Evolutionary conservation across 164 flowering plant genomes (phyloP).

Genomic region (Tetracentron sinense): DNA sequence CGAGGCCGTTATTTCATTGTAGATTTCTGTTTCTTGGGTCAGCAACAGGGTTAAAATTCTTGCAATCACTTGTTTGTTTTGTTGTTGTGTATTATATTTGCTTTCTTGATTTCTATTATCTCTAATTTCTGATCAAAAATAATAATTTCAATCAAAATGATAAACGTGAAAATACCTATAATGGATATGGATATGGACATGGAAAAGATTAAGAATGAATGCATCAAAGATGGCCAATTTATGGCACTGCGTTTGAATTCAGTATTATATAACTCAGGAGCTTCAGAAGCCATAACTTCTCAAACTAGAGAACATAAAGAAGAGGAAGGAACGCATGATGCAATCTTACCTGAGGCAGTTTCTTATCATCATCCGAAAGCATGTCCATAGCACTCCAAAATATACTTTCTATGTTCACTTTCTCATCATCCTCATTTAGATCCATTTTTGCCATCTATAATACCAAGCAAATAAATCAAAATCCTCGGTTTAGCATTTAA

Average conservation of each 20-base stretch:
- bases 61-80: too few relatives aligned
- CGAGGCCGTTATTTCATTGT: too few relatives aligned
- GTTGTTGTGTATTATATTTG: too few relatives aligned
- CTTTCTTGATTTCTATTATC: too few relatives aligned
- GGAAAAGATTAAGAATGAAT: neutral
- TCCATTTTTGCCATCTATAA: constrained; percentile 94
- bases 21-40: too few relatives aligned
- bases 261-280: neutral
- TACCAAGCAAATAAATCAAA: constrained; percentile 9
- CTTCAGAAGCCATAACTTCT: neutral
- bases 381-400: constrained; percentile 99
- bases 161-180: neutral
- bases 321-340: constrained; percentile 10
- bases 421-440: constrained; percentile 82
- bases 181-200: neutral
- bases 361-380: constrained; percentile 97
- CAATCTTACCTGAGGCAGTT: constrained; percentile 83
- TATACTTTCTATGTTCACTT: constrained; percentile 69
- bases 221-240: neutral
- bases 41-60: too few relatives aligned
- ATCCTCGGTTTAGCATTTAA: neutral
- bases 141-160: too few relatives aligned
- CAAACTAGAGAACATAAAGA: neutral
- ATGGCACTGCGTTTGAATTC: neutral
- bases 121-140: neutral